Base-by-base conservation (phyloP, 345 rosid genomes). In the Zanthoxylum bungeanum region DNA sequence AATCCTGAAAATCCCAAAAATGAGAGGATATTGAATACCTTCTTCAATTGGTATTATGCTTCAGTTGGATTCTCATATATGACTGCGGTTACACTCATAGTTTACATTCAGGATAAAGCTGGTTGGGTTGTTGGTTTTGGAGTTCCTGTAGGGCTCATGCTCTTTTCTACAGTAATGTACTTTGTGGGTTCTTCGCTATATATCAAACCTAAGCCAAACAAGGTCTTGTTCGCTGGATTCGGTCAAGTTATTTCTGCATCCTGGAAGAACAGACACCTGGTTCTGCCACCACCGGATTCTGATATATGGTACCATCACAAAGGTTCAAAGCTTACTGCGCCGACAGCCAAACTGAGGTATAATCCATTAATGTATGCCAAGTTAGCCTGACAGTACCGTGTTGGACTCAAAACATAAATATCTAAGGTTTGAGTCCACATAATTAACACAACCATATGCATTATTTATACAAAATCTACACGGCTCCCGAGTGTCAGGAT, bases 31-130 rank as follows among this genome's bases (percentile, higher is more conserved):
- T 39, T 86, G 61, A 87, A 84, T 67, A 81, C 76, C 42, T 86
- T 81, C 76, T 88, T 88, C 79, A 83, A 77, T 42, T 86, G 88
- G 88, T 88, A 88, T 47, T 88, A 86, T 11, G 86, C 86, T 7
- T 79, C 88, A 0, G 80, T 79, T 11, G 86, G 85, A 46, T 10
- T 84, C 5, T 78, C 90, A 0, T 44, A 81, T 19, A 63, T 80
- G 80, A 3, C 83, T 5, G 61, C 85, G 0, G 76, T 84, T 42
- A 77, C 81, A 0, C 78, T 77, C 44, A 77, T 88, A 9, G 88
- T 88, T 11, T 76, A 75, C 30, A 79, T 88, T 60, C 90, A 84
- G 58, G 77, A 73, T 16, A 21, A 19, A 19, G 68, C 52, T 0
- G 90, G 93, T 12, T 88, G 93, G 93, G 73, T 59, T 6, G 72